Conservation (phyloP, 129 eudicot species). For the Pseudognaphalium luteoalbum region DNA sequence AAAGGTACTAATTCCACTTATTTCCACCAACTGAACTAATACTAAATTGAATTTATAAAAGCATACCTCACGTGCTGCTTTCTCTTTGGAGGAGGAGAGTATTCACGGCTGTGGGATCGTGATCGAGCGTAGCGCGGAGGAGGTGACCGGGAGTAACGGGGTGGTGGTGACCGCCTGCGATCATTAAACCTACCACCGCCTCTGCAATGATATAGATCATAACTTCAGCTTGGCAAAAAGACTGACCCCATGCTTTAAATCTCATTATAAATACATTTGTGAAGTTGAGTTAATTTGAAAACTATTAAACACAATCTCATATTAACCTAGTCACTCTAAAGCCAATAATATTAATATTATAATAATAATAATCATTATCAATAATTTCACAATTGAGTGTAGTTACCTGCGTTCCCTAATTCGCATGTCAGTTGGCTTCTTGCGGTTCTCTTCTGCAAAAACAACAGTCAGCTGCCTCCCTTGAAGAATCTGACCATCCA, state of each 20-base stretch:
- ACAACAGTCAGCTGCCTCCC: conserved; percentile 89
- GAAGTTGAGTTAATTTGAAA: too few species aligned
- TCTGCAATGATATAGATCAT: conserved; percentile 26
- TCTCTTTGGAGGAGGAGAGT: conserved; percentile 87
- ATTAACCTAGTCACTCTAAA: background rate
- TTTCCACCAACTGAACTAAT: background rate
- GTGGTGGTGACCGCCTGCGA: conserved; percentile 78
- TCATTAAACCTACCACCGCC: conserved; percentile 50
- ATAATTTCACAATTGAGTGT: background rate
- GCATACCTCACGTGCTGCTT: conserved; percentile 68
- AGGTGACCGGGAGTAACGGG: conserved; percentile 71
- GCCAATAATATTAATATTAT: background rate
- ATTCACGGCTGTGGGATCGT: conserved; percentile 73
- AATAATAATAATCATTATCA: too few species aligned
- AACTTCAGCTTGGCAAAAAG: background rate
- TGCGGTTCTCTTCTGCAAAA: conserved; percentile 94
- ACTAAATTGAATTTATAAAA: background rate
- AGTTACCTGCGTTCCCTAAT: conserved; percentile 58
- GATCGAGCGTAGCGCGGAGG: conserved; percentile 69
- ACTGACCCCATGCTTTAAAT: background rate
- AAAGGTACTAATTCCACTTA: background rate
- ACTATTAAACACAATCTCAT: background rate
- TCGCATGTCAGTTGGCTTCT: conserved; percentile 89
- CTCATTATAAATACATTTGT: too few species aligned
- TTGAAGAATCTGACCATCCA: conserved; percentile 73